These are phyloP conservation scores for Rubus idaeus DNA, from an alignment of 306 rosid species.

Conservation along the genomic window DNA sequence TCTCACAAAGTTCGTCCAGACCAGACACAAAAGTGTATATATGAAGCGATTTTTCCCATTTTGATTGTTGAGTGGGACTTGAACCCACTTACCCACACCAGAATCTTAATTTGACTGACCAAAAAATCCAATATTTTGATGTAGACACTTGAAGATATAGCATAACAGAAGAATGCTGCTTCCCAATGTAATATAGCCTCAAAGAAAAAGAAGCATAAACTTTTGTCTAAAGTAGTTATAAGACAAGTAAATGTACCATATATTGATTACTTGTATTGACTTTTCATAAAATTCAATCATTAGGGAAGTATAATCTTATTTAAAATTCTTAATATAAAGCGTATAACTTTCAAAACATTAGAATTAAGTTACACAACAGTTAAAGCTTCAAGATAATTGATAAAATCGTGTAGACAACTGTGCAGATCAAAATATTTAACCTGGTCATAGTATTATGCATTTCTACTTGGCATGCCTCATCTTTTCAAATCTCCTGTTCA, in stretches of 20 bases:
- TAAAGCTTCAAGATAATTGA: not conserved
- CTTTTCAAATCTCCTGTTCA: not conserved
- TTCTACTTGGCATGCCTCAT: not conserved
- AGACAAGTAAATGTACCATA: not conserved
- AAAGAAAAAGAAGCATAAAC: not conserved
- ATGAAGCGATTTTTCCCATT: not conserved
- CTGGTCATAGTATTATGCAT: too few relatives aligned
- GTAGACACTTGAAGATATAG: not conserved
- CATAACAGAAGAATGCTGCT: not conserved
- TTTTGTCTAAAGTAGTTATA: not conserved
- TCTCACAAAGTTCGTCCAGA: not conserved
- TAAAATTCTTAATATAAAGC: not conserved
- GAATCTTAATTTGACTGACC: not conserved
- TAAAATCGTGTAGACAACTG: not conserved
- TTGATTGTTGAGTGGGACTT: not conserved
- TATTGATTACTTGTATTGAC: not conserved
- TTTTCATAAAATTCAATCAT: not conserved
- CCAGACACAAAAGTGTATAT: not conserved
- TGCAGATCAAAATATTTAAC: not conserved
- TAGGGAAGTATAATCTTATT: not conserved
- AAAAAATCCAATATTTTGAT: not conserved
- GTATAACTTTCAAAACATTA: not conserved
- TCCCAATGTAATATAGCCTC: not conserved
- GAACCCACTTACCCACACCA: not conserved
- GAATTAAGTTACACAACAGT: not conserved